A percentile compares a stretch with the other conserved stretches of the same genome.
Conservation (phyloP, 1,139 yeast genomes). For the Geotrichum aggregatum region DNA sequence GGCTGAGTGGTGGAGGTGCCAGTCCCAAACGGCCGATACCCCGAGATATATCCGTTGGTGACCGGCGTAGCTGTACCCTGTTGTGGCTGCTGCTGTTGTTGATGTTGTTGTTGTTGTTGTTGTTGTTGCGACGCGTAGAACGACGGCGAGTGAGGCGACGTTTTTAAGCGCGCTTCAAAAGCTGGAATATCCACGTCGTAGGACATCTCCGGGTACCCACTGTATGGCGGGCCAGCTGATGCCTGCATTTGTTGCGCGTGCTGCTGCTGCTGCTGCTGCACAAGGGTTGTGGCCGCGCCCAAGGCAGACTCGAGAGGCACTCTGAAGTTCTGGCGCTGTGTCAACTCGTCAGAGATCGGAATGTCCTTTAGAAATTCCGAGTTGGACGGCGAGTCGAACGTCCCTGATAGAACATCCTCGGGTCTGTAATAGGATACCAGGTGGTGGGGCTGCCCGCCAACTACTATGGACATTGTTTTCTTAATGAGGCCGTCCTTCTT, state of each 20-base stretch:
- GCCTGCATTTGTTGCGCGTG: not conserved
- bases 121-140: not conserved
- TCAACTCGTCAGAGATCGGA: slow-evolving; percentile 54
- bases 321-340: slow-evolving; percentile 55
- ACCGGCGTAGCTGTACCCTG: slow-evolving; percentile 2
- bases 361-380: slow-evolving; percentile 50
- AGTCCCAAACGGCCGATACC: not conserved
- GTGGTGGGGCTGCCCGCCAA: slow-evolving; percentile 49
- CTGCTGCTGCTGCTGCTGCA: slow-evolving; percentile 20
- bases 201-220: not conserved
- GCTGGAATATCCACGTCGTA: slow-evolving; percentile 8
- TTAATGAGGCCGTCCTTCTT: slow-evolving; percentile 76
- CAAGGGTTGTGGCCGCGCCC: slow-evolving; percentile 24
- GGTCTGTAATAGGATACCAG: slow-evolving; percentile 74
- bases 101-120: slow-evolving; percentile 23
- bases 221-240: not conserved
- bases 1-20: not conserved
- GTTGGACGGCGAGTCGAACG: slow-evolving; percentile 57
- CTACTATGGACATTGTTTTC: slow-evolving; percentile 67
- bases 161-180: slow-evolving; percentile 1
- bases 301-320: slow-evolving; percentile 39
- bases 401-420: slow-evolving; percentile 61
- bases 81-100: slow-evolving; percentile 23
- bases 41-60: slow-evolving; percentile 18
- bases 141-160: slow-evolving; percentile 2